Base-by-base conservation (phyloP, 257 asterid species). In the Nicotiana tabacum region DNA sequence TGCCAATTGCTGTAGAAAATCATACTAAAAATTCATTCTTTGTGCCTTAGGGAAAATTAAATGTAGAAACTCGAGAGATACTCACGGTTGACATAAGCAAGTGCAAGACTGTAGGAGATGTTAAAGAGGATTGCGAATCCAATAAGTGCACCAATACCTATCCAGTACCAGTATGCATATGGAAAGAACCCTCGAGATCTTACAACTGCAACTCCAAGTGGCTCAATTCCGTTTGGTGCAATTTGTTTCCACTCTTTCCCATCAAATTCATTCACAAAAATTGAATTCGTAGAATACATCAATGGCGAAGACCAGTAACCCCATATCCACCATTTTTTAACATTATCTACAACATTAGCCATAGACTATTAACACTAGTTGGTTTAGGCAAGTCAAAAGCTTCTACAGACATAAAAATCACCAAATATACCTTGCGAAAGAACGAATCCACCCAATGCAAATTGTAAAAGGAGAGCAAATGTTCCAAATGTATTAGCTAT, bases 261-360 rank as follows among this genome's bases (percentile, higher is more conserved):
- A 0, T 83, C 84, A 87, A 91, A 92, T 86, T 92, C 97, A 65
- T 92, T 92, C 4, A 77, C 93, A 24, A 91, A 85, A 77, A 92
- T 91, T 66, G 92, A 93, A 80, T 91, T 92, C 83, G 88, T 90
- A 27, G 90, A 89, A 64, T 92, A 92, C 97, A 92, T 92, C 88
- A 92, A 27, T 0, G 97, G 97, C 8, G 97, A 92, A 62, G 89
- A 30, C 89, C 89, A 92, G 87, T 89, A 92, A 21, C 93, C 94
- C 97, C 97, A 92, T 13, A 92, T 5, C 94, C 97, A 92, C 97
- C 94, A 92, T 4, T 82, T 58, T 84, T 89, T 90, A 9, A 92
- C 91, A 84, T 91, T 89, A 58, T 72, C 97, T 92, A 89, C 81
- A 84, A 60, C 60, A 62, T 37, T 39, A 46, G 66, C 66, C 3